Evolutionary conservation across 1,139 yeast genomes (phyloP).

Genomic region (Debaryomyces udenii): DNA sequence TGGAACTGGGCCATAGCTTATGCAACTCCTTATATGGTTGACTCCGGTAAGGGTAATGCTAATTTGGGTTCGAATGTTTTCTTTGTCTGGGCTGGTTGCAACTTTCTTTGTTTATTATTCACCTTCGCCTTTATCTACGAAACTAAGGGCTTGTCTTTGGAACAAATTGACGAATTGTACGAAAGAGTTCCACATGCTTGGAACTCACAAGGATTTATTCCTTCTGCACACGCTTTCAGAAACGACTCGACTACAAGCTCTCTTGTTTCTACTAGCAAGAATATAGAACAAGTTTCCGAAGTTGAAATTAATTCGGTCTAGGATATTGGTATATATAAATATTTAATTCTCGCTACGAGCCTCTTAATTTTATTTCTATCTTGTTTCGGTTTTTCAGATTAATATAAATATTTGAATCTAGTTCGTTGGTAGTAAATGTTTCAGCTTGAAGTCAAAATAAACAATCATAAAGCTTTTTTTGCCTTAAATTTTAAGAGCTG

Average conservation of each 20-base stretch:
- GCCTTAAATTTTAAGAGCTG: conserved; percentile 33
- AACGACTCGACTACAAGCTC: conserved; percentile 20
- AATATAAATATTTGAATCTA: no score
- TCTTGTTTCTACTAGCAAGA: conserved; percentile 20
- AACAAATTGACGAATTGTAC: conserved; percentile 60
- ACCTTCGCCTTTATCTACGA: conserved; percentile 71
- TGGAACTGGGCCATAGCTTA: conserved; percentile 71
- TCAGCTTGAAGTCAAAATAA: no score
- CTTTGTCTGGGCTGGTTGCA: conserved; percentile 66
- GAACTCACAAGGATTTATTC: conserved; percentile 35
- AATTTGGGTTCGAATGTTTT: conserved; percentile 66
- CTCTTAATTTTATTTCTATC: no score
- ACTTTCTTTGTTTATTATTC: conserved; percentile 45
- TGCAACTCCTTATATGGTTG: conserved; percentile 70
- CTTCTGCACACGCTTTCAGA: conserved; percentile 38
- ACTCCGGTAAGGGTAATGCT: conserved; percentile 60
- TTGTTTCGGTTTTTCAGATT: no score
- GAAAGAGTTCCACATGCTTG: conserved; percentile 37
- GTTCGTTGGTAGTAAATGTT: no score
- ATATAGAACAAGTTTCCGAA: conserved; percentile 27
- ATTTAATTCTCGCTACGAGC: background rate
- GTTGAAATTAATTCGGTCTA: conserved; percentile 15
- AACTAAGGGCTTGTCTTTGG: conserved; percentile 74
- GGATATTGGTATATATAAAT: background rate
- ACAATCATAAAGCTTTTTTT: background rate